Percentiles rank a stretch among this genome's conserved stretches.
phyloP scores from a whole-genome alignment of 106 monocot species.

The Dactylorhiza incarnata region DNA sequence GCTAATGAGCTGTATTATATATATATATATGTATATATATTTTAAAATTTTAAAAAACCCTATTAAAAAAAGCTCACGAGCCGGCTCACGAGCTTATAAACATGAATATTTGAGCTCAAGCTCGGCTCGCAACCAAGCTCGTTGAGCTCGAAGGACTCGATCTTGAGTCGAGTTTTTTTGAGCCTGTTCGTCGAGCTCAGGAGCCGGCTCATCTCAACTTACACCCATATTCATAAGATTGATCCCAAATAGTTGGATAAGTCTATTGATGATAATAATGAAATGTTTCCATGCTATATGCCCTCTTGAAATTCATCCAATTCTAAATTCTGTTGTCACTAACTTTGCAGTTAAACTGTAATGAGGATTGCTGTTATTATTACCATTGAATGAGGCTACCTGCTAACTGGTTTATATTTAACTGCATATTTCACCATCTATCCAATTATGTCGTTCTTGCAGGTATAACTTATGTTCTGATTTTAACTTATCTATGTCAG shows the following conservation, averaged over 20 bases:
- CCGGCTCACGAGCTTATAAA: too few relatives aligned
- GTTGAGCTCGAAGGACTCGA: too few relatives aligned
- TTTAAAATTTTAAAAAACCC: too few relatives aligned
- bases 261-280: neutral
- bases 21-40: too few relatives aligned
- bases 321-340: neutral
- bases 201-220: too few relatives aligned
- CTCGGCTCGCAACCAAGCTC: too few relatives aligned
- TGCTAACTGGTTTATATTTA: neutral
- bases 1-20: too few relatives aligned
- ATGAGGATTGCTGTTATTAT: neutral
- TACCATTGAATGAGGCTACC: neutral
- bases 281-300: neutral
- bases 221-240: too few relatives aligned
- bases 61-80: too few relatives aligned
- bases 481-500: conserved; percentile 23
- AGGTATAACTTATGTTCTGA: conserved; percentile 4
- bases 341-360: neutral
- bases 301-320: neutral
- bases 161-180: too few relatives aligned
- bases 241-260: neutral
- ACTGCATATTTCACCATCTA: neutral
- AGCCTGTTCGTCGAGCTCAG: too few relatives aligned
- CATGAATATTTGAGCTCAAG: too few relatives aligned
- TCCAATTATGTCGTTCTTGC: neutral